Evolutionary conservation across 2,329 filamentous ascomycete genomes (phyloP).

Genomic region (Dactylellina leptospora): DNA sequence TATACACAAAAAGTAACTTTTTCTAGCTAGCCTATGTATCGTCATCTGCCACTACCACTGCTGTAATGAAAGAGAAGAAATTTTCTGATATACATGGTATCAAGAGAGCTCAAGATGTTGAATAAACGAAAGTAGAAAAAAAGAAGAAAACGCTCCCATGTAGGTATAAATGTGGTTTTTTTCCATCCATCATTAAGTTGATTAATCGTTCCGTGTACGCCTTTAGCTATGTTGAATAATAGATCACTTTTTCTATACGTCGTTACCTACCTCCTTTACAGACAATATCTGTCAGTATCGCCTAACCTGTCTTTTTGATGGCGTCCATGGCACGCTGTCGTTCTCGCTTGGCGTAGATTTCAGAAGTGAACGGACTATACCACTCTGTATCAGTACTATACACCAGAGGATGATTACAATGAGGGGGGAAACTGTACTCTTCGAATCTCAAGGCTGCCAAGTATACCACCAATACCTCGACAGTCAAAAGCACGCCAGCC

Average conservation of each 20-base stretch:
- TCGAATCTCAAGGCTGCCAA: slow-evolving; percentile 56
- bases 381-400: slow-evolving; percentile 14
- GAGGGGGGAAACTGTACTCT: slow-evolving; percentile 64
- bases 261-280: neutral
- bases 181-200: slow-evolving; percentile 34
- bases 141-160: slow-evolving; percentile 17
- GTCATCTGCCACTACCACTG: no score
- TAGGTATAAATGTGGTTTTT: neutral
- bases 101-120: neutral
- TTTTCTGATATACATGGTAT: slow-evolving; percentile 35
- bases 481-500: slow-evolving; percentile 72
- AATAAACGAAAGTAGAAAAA: neutral
- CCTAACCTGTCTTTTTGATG: slow-evolving; percentile 56
- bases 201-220: slow-evolving; percentile 33
- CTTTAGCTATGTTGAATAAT: slow-evolving; percentile 45
- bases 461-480: slow-evolving; percentile 56
- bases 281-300: neutral
- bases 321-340: slow-evolving; percentile 63
- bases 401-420: neutral
- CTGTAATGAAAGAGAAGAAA: no score
- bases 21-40: no score
- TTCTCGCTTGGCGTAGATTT: slow-evolving; percentile 89
- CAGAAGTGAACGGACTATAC: slow-evolving; percentile 78
- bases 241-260: slow-evolving; percentile 16
- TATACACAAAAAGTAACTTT: slow-evolving; percentile 5